Percentiles rank a stretch among this genome's conserved stretches.
These are phyloP conservation scores for Bonia amplexicaulis DNA, from an alignment of 176 grass and related monocot species.

Conservation along the genomic window DNA sequence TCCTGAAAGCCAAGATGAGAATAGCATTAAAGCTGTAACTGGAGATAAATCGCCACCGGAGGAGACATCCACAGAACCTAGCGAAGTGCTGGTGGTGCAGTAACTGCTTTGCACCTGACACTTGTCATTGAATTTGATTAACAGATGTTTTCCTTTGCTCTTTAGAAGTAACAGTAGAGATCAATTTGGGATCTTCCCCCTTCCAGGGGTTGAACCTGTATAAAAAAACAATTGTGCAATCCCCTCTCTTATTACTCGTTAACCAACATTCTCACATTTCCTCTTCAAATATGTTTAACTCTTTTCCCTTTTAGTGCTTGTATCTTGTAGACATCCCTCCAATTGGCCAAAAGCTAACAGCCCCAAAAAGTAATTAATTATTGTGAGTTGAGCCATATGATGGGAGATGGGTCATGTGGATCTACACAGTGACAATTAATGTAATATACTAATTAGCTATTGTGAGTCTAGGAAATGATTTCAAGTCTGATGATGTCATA, in stretches of 20 bases:
- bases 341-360: neutral
- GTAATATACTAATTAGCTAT: neutral
- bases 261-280: neutral
- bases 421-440: neutral
- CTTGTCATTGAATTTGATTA: conserved; percentile 13
- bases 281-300: neutral
- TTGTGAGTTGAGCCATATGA: neutral
- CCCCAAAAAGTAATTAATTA: neutral
- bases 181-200: conserved; percentile 1
- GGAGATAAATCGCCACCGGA: conserved; percentile 9
- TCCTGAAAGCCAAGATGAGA: conserved; percentile 23
- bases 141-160: neutral
- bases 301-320: neutral
- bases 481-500: neutral
- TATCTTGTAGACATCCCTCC: neutral
- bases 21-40: neutral
- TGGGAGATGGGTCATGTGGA: neutral
- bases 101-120: conserved; percentile 13
- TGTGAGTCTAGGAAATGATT: neutral
- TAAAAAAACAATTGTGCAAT: neutral
- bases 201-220: neutral
- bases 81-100: conserved; percentile 33
- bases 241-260: neutral
- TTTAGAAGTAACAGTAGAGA: conserved; percentile 1
- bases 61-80: conserved; percentile 25